Evolutionary conservation across 2,329 filamentous ascomycete genomes (phyloP), one percentile per base, ranked within the genome.

Genomic region (Alternaria panax): DNA sequence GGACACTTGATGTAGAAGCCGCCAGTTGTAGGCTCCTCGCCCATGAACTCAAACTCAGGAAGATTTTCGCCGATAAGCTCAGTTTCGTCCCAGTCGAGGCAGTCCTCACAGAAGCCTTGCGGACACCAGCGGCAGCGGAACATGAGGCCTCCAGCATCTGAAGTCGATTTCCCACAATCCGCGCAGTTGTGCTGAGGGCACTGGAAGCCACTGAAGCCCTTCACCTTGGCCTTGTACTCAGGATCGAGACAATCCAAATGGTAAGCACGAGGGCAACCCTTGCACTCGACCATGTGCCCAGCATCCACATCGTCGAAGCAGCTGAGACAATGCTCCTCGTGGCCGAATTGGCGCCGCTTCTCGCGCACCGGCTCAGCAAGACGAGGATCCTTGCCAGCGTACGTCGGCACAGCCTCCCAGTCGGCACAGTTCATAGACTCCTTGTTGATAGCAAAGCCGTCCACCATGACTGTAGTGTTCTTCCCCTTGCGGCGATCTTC

Each of bases 341-440:
- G 81, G 0, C 72, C 65, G 45, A 86, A 77, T 0, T 78, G 69
- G 2, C 76, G 77, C 43, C 79, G 82, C 74, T 86, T 85, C n/a
- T 78, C 79, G 11, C 80, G 80, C 54, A 81, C 80, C 0, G 79
- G 78, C 24, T 85, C 82, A 1, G 82, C 82, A 16, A 86, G 78
- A 14, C 81, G 78, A 9, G 83, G 80, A 63, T 87, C 82, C 66
- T 86, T 86, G 27, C 84, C 84, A 6, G 83, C 82, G 43, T 86
- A 67, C 0, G 85, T 87, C 1, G 85, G 84, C 2, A 87, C 84
- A 4, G 86, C 85, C 67, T 87, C 86, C 80, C 85, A 86, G 55
- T 83, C 78, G 2, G 72, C 80, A 59, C 84, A 86, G 9, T 76
- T 75, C 63, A 87, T 76, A 0, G 82, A 85, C 28, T 87, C 84